A percentile compares a stretch with the other conserved stretches of the same genome.
These are phyloP conservation scores for Biscogniauxia sp. DNA, from an alignment of 2,329 filamentous ascomycete genomes.

Conservation along the genomic window DNA sequence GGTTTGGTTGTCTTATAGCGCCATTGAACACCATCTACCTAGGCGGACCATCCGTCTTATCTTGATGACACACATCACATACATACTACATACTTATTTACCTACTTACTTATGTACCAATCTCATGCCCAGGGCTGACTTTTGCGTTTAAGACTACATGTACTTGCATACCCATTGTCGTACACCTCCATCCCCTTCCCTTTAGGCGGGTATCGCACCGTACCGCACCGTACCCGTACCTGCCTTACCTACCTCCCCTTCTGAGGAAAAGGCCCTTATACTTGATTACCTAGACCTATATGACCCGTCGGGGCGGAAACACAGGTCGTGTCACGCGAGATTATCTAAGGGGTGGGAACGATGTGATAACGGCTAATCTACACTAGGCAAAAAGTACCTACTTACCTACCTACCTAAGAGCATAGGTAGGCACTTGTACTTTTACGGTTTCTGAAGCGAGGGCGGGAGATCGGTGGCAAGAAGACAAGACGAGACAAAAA, in stretches of 20 bases:
- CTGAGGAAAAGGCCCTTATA: not conserved
- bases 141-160: not conserved
- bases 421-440: too few relatives aligned
- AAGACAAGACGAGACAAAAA: too few relatives aligned
- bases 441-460: not conserved
- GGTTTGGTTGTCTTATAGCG: not conserved
- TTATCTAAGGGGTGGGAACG: not conserved
- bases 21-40: not conserved
- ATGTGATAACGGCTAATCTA: not conserved
- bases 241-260: not conserved
- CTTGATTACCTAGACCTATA: not conserved
- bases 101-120: too few relatives aligned
- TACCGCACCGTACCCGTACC: too few relatives aligned
- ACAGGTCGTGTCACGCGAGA: not conserved
- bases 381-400: not conserved
- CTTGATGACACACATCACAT: not conserved
- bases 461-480: not conserved
- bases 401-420: too few relatives aligned
- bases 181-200: too few relatives aligned
- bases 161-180: too few relatives aligned
- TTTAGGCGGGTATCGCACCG: too few relatives aligned
- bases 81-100: not conserved
- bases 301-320: not conserved
- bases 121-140: not conserved
- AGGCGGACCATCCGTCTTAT: not conserved